Evolutionary conservation across 345 rosid species (phyloP), one percentile per base, ranked within the genome.

Genomic region (Mangifera indica): DNA sequence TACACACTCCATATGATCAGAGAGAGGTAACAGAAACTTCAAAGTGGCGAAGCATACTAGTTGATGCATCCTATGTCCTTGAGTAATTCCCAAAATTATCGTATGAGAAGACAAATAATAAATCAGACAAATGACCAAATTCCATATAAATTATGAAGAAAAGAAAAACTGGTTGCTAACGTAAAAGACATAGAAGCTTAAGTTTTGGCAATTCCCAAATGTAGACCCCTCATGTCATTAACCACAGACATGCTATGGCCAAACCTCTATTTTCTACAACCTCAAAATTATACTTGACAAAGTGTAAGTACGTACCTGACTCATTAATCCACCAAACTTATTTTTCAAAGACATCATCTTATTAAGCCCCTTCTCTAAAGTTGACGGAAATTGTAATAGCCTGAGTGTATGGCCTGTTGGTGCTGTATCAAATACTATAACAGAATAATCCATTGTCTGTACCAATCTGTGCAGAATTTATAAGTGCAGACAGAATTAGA

Each of bases 321-420:
- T 91, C 72, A 96, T 72, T 77, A 96, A 66, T 71, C 99, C 99
- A 18, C 99, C 99, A 76, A 96, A 93, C 82, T 87, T 87, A 79
- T 81, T 91, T 89, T 88, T 93, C 84, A 95, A 78, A 34, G 96
- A 84, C 96, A 91, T 91, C 82, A 96, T 77, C 79, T 96, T 96
- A 0, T 86, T 85, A 46, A 93, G 97, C 51, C 98, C 99, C 87
- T 88, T 96, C 80, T 96, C 99, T 69, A 96, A 80, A 46, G 99
- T 93, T 66, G 97, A 78, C 0, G 99, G 99, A 70, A 96, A 93
- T 80, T 96, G 99, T 76, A 96, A 80, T 34, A 96, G 86, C 57
- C 97, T 89, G 66, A 96, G 97, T 24, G 99, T 96, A 76, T 93
- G 98, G 62, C 98, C 99, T 21, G 99, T 96, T 71, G 99, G 99